These are phyloP conservation scores for Populus pruinosa DNA, from an alignment of 345 rosid species.

Conservation along the genomic window DNA sequence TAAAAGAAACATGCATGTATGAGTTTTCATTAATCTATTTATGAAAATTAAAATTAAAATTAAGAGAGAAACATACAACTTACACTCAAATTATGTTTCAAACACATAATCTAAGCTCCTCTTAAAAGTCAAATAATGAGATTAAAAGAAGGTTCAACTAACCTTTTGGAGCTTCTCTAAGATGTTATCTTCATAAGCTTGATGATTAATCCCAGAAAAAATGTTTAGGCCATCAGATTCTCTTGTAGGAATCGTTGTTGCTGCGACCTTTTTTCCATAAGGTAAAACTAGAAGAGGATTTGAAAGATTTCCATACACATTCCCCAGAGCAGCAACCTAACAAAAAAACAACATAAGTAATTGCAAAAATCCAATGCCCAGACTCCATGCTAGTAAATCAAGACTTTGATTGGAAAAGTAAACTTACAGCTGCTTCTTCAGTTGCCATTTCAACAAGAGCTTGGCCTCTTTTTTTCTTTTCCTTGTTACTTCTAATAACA, in stretches of 20 bases:
- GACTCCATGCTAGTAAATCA: background rate
- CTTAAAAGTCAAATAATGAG: background rate
- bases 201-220: constrained; percentile 70
- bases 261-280: constrained; percentile 43
- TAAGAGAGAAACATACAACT: background rate
- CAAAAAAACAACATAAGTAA: constrained; percentile 5
- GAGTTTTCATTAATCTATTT: too few species aligned
- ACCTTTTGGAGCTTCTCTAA: constrained; percentile 55
- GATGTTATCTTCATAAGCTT: constrained; percentile 68
- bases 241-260: constrained; percentile 33
- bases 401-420: background rate
- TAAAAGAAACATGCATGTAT: too few species aligned
- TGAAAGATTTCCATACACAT: constrained; percentile 53
- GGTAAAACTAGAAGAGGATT: constrained; percentile 81
- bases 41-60: background rate
- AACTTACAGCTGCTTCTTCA: constrained; percentile 72
- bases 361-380: too few species aligned
- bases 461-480: constrained; percentile 47
- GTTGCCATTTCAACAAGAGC: constrained; percentile 80
- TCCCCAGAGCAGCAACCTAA: constrained; percentile 69
- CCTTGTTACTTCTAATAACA: constrained; percentile 60
- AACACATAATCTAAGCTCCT: background rate
- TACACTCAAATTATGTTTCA: background rate
- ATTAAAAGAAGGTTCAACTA: constrained; percentile 22
- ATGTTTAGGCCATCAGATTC: constrained; percentile 48